phyloP scores from a whole-genome alignment of 2,329 filamentous ascomycete genomes.

The Parastagonospora avenae region DNA sequence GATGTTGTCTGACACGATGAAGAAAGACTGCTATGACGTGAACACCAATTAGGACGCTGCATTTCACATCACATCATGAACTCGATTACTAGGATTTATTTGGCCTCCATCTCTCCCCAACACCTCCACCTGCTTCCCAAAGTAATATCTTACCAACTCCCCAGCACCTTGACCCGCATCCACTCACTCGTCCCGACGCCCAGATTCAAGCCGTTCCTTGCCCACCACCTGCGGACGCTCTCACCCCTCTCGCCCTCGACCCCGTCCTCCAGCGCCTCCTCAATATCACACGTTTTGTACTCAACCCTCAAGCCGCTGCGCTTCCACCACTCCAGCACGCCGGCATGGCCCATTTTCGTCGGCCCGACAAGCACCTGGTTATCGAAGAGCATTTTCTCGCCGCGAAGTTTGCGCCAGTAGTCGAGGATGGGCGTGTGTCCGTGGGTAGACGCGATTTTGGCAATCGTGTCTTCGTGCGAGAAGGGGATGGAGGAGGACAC shows the following conservation, averaged over 20 bases:
- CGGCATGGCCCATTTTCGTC: constrained; percentile 83
- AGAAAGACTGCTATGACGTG: too few species aligned
- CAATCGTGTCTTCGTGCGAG: constrained; percentile 78
- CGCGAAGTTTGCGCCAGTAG: constrained; percentile 77
- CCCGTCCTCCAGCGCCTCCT: constrained; percentile 90
- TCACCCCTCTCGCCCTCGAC: constrained; percentile 71
- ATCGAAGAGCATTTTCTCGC: constrained; percentile 80
- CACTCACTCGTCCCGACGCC: constrained; percentile 84
- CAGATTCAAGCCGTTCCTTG: constrained; percentile 78
- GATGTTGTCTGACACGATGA: too few species aligned
- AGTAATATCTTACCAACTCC: constrained; percentile 2
- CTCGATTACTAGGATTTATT: too few species aligned
- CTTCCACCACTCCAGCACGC: constrained; percentile 93
- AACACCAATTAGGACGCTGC: too few species aligned
- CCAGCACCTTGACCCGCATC: constrained; percentile 79
- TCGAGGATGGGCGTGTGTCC: constrained; percentile 84
- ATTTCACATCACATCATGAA: too few species aligned
- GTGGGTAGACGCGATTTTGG: constrained; percentile 82
- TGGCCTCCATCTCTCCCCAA: too few species aligned
- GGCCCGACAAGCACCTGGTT: constrained; percentile 83
- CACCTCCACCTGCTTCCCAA: too few species aligned
- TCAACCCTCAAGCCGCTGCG: constrained; percentile 77
- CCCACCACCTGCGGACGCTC: constrained; percentile 85
- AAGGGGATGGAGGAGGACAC: constrained; percentile 79
- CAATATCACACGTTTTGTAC: constrained; percentile 94